These are phyloP conservation scores for Voacanga thouarsii DNA, from an alignment of 257 asterid species.

Conservation along the genomic window DNA sequence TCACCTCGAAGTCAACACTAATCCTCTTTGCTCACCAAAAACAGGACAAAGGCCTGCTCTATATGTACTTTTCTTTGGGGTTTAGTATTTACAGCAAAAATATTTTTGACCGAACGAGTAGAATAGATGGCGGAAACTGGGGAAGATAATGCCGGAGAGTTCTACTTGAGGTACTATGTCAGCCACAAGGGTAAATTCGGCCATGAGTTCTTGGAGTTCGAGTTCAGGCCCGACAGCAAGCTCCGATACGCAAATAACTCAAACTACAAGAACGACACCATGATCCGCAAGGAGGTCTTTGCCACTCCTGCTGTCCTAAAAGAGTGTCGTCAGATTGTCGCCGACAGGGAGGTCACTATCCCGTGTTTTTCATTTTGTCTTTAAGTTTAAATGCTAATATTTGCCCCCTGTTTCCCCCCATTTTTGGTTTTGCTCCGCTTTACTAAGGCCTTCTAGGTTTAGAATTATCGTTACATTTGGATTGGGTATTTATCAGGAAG, in stretches of 20 bases:
- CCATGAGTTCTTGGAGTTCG: conserved; percentile 89
- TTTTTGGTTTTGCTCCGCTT: background rate
- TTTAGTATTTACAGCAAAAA: no score
- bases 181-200: conserved; percentile 98
- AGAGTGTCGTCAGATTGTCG: conserved; percentile 93
- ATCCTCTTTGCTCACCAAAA: no score
- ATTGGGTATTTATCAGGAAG: background rate
- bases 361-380: background rate
- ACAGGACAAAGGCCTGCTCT: no score
- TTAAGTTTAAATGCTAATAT: background rate
- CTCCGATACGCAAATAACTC: conserved; percentile 96
- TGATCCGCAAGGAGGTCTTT: conserved; percentile 95
- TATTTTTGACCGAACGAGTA: background rate
- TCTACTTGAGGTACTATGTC: conserved; percentile 88
- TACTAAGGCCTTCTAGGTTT: background rate
- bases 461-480: background rate
- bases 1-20: no score
- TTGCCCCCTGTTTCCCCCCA: background rate
- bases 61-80: no score
- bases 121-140: conserved; percentile 46
- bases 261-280: conserved; percentile 94
- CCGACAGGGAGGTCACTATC: conserved; percentile 65
- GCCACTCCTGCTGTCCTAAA: conserved; percentile 83
- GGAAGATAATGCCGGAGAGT: conserved; percentile 47
- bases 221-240: conserved; percentile 93